Percentiles rank a stretch among this genome's conserved stretches.
Evolutionary conservation across 805 yeast species (phyloP).

Genomic region (Myxozyma monticola): DNA sequence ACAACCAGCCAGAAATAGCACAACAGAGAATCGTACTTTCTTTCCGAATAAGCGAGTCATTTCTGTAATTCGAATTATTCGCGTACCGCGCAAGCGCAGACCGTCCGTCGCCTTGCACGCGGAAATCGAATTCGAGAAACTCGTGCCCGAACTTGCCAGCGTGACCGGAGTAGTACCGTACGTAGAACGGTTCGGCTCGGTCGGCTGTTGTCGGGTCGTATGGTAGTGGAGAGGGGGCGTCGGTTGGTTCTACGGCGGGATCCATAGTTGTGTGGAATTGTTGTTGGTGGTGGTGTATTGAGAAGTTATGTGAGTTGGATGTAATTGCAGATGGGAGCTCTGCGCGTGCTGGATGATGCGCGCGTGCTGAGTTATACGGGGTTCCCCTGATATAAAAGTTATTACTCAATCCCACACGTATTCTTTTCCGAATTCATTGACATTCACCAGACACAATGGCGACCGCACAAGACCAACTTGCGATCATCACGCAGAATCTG

Average conservation of each 20-base stretch:
- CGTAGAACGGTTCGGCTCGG: slow-evolving; percentile 39
- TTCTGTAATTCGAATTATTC: slow-evolving; percentile 49
- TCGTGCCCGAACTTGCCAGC: slow-evolving; percentile 50
- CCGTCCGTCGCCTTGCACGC: slow-evolving; percentile 36
- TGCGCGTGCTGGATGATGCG: too few relatives aligned
- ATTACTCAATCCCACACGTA: too few relatives aligned
- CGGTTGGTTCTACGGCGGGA: not conserved
- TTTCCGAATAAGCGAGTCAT: slow-evolving; percentile 46
- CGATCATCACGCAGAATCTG: slow-evolving; percentile 74
- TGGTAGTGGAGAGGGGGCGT: not conserved
- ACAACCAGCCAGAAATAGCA: too few relatives aligned
- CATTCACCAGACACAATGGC: too few relatives aligned
- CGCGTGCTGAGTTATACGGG: too few relatives aligned
- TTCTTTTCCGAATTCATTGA: too few relatives aligned
- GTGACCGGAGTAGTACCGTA: slow-evolving; percentile 49
- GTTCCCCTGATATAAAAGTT: too few relatives aligned
- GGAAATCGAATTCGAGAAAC: slow-evolving; percentile 45
- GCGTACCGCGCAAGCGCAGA: slow-evolving; percentile 44
- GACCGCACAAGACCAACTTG: too few relatives aligned
- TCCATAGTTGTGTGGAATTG: not conserved
- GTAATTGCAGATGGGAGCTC: too few relatives aligned
- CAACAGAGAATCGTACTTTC: slow-evolving; percentile 35
- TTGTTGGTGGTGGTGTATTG: too few relatives aligned
- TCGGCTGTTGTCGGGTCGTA: slow-evolving; percentile 19
- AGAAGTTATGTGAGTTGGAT: too few relatives aligned